Evolutionary conservation across 805 yeast species (phyloP), one percentile per base, ranked within the genome.

Genomic region (Lachancea sp.): DNA sequence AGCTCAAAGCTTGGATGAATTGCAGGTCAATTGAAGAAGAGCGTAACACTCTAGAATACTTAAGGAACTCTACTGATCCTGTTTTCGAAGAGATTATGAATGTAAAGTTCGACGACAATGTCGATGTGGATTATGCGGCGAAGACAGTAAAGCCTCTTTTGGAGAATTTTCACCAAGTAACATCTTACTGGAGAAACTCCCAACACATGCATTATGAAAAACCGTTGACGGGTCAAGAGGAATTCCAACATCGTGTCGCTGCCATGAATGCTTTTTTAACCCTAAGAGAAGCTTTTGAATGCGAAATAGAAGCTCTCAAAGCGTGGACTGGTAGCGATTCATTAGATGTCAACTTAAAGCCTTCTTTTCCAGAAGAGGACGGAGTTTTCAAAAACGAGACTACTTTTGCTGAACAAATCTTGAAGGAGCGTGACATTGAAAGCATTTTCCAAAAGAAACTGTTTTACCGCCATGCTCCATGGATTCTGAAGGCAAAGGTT

Each of bases 271-370:
- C 96, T 0, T 91, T 97, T 96, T 71, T 77, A 22, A 78, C 88
- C 7, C 79, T 87, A 32, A 78, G 89, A 0, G 76, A 74, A 37
- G 84, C 88, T 1, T 78, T 90, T 17, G 73, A 75, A 38, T 65
- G 78, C 30, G 89, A 83, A 55, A 68, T 81, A 1, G 66, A 71
- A 13, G 73, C 82, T 4, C 66, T 93, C 49, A 74, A 76, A 49
- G 63, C 72, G 36, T 89, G 96, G 96, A 86, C 89, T 3, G 95
- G 95, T 3, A 85, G 85, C 60, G 83, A 79, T 41, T 88, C 82
- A 29, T 65, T 85, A 22, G 93, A 88, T 57, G 78, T 88, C 8
- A 51, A 60, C 31, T 53, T 58, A 15, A 47, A 49, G 1, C 49
- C 46, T 15, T 45, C 42, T 17, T 26, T 45, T 8, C 42, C 40